These are phyloP conservation scores for Saksenaea vasiformis DNA, from an alignment of 371 early-diverging fungal species.

Conservation along the genomic window DNA sequence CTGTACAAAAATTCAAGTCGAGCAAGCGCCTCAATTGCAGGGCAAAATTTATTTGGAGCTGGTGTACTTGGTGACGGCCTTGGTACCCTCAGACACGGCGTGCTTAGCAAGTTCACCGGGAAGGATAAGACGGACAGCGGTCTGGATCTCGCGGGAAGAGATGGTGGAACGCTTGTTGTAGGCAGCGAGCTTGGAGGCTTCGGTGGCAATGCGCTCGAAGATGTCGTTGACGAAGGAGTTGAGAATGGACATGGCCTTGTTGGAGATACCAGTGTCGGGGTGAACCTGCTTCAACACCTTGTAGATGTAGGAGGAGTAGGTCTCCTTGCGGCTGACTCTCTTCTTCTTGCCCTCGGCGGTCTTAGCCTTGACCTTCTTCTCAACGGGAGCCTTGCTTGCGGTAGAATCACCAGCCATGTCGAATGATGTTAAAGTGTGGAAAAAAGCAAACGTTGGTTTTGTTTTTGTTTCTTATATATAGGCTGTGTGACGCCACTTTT, in stretches of 20 bases:
- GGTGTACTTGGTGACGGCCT: constrained; percentile 97
- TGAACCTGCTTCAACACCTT: constrained; percentile 97
- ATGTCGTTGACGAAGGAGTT: constrained; percentile 98
- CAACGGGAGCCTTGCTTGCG: constrained; percentile 2
- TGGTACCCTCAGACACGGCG: constrained; percentile 98
- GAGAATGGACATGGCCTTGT: constrained; percentile 98
- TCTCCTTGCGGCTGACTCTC: constrained; percentile 78
- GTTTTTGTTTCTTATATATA: constrained; percentile 5
- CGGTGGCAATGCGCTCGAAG: constrained; percentile 90
- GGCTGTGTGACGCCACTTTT: background rate
- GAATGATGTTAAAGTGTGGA: constrained; percentile 3
- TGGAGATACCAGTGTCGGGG: constrained; percentile 97
- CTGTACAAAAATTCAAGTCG: constrained; percentile 2
- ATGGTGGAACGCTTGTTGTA: constrained; percentile 97
- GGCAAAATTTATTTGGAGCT: constrained; percentile 63
- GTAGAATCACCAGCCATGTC: constrained; percentile 6
- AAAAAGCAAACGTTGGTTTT: background rate
- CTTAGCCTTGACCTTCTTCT: constrained; percentile 27
- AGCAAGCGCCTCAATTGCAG: background rate
- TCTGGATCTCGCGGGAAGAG: constrained; percentile 95
- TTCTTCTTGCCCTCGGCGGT: constrained; percentile 55
- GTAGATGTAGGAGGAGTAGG: constrained; percentile 95
- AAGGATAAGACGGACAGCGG: constrained; percentile 90
- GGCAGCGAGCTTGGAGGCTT: constrained; percentile 92
- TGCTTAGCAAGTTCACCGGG: constrained; percentile 98